Percentiles rank a stretch among this genome's conserved stretches.
Evolutionary conservation across 257 asterid species (phyloP).

Genomic region (Oldenlandia corymbosa): DNA sequence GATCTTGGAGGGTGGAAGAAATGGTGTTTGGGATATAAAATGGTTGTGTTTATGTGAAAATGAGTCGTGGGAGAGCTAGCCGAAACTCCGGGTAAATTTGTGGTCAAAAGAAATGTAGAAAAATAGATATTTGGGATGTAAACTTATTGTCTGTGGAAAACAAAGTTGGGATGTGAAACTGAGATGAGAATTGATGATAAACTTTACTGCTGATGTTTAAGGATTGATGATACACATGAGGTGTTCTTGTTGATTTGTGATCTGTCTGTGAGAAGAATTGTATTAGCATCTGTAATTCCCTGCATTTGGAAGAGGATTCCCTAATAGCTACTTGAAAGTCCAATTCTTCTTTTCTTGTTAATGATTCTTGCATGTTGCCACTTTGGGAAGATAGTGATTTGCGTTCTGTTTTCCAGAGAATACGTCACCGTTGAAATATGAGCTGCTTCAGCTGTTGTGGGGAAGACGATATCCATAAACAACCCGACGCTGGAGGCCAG

Average conservation of each 20-base stretch:
- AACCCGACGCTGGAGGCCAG: conserved; percentile 54
- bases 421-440: conserved; percentile 27
- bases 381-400: neutral
- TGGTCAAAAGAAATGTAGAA: too few species aligned
- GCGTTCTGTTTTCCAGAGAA: neutral
- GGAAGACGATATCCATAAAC: conserved; percentile 50
- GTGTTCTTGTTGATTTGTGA: neutral
- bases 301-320: neutral
- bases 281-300: neutral
- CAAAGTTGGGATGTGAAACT: too few species aligned
- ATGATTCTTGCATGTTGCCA: conserved; percentile 1
- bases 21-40: too few species aligned
- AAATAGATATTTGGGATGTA: too few species aligned
- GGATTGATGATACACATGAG: too few species aligned
- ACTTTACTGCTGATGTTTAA: too few species aligned
- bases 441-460: conserved; percentile 71
- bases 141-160: too few species aligned
- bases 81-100: too few species aligned
- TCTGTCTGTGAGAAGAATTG: neutral
- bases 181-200: too few species aligned
- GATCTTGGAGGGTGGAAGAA: too few species aligned
- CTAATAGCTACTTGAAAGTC: neutral
- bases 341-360: neutral
- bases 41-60: too few species aligned
- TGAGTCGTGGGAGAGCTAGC: too few species aligned